phyloP scores from a whole-genome alignment of 148 eudicot genomes.

The Heliosperma pusillum region DNA sequence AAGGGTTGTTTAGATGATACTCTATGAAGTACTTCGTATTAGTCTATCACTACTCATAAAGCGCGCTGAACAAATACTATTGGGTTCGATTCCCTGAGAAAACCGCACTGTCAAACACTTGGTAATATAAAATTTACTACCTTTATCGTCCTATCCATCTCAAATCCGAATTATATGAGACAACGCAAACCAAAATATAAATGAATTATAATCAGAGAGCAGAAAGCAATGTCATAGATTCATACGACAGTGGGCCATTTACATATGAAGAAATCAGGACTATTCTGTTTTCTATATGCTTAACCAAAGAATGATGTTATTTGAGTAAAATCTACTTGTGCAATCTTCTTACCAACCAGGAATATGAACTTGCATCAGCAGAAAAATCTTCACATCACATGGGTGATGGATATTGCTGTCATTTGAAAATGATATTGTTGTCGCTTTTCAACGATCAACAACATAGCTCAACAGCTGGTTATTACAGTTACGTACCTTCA shows the following conservation, averaged over 20 bases:
- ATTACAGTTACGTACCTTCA: conserved; percentile 1
- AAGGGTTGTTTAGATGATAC: too few relatives aligned
- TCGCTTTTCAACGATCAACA: conserved; percentile 11
- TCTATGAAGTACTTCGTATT: too few relatives aligned
- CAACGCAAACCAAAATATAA: neutral
- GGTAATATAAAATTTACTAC: too few relatives aligned
- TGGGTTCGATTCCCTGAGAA: too few relatives aligned
- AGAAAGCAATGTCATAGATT: conserved; percentile 4
- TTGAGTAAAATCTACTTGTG: conserved; percentile 17
- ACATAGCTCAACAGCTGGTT: neutral
- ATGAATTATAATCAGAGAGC: neutral
- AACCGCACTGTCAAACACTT: too few relatives aligned
- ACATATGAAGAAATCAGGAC: conserved; percentile 11
- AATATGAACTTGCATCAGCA: conserved; percentile 10
- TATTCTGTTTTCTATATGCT: conserved; percentile 6
- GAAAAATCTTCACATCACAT: conserved; percentile 15
- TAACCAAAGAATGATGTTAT: neutral
- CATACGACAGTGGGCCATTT: conserved; percentile 20
- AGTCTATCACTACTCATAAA: too few relatives aligned
- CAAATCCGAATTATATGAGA: too few relatives aligned
- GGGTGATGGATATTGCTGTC: conserved; percentile 6
- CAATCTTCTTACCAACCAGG: conserved; percentile 16
- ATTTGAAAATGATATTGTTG: neutral
- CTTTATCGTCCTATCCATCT: too few relatives aligned
- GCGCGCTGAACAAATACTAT: too few relatives aligned